Conservation (phyloP, 2,329 filamentous ascomycete species). For the Hymenoscyphus scutula region DNA sequence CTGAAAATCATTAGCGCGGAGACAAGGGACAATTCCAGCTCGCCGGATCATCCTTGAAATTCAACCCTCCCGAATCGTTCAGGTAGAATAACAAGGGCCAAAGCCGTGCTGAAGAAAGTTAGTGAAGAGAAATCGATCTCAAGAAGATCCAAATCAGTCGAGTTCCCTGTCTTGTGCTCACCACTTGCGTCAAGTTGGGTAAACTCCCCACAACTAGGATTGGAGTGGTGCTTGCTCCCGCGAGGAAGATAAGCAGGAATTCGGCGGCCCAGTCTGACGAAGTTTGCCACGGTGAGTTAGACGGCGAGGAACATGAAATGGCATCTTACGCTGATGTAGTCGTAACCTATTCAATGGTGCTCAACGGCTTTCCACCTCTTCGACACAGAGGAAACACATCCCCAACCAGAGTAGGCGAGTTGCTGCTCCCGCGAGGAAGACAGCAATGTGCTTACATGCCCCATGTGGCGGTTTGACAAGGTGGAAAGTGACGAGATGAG, state of each 20-base stretch:
- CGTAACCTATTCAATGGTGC: not conserved
- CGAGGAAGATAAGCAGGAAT: not conserved
- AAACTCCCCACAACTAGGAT: not conserved
- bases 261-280: not conserved
- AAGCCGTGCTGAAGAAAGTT: not conserved
- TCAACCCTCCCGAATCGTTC: not conserved
- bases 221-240: not conserved
- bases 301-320: slow-evolving; percentile 1
- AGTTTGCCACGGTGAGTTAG: slow-evolving; percentile 1
- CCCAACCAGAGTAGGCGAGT: not conserved
- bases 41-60: not conserved
- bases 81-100: not conserved
- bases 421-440: slow-evolving; percentile 3
- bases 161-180: not conserved
- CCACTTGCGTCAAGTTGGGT: slow-evolving; percentile 3
- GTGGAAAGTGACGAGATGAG: slow-evolving; percentile 1
- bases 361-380: slow-evolving; percentile 1
- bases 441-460: not conserved
- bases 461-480: not conserved
- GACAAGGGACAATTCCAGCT: not conserved
- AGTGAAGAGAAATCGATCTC: not conserved
- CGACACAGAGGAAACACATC: not conserved
- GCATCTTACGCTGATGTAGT: not conserved
- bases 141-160: not conserved
- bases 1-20: not conserved